Evolutionary conservation across 1,284 basidiomycete species (phyloP), one percentile per base, ranked within the genome.

Genomic region (Phellinidium pouzarii): DNA sequence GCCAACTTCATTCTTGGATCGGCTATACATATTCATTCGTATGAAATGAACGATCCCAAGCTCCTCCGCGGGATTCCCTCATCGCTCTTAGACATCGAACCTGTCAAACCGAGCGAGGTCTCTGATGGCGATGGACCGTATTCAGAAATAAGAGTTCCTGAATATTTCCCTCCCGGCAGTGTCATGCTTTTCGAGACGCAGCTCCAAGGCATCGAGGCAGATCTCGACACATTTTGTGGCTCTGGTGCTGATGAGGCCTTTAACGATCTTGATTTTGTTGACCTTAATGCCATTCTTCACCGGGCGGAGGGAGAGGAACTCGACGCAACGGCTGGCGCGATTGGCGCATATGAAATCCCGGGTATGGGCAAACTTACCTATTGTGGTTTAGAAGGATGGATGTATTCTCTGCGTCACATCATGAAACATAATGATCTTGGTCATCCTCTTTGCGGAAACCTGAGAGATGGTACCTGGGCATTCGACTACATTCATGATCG

Each of bases 301-400:
- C 82, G 94, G 22, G 78, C 89, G 0, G 91, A 96, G 55, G 86
- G 84, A 0, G 94, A 97, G 68, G 94, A 97, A 67, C 73, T 82
- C 20, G 94, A 97, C 64, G 88, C 89, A 1, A 94, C 91, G 12
- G 68, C 64, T 5, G 82, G 83, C 1, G 71, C 76, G 57, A 80
- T 81, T 64, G 93, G 94, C 3, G 78, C 74, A 1, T 97, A 96
- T 67, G 76, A 82, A 48, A 70, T 97, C 27, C 88, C 92, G 8
- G 79, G 77, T 25, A 66, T 82, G 31, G 90, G 87, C 0, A 76
- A 77, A 52, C 71, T 93, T 63, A 82, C 80, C 9, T 97, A 95
- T 68, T 96, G 92, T 63, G 94, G 94, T 25, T 68, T 97, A 47
- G 91, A 97, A 66, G 94, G 94, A 1, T 97, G 93, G 91, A 96